Evolutionary conservation across 73 alveolate species (phyloP).

Genomic region (Paraurostyla sp.): DNA sequence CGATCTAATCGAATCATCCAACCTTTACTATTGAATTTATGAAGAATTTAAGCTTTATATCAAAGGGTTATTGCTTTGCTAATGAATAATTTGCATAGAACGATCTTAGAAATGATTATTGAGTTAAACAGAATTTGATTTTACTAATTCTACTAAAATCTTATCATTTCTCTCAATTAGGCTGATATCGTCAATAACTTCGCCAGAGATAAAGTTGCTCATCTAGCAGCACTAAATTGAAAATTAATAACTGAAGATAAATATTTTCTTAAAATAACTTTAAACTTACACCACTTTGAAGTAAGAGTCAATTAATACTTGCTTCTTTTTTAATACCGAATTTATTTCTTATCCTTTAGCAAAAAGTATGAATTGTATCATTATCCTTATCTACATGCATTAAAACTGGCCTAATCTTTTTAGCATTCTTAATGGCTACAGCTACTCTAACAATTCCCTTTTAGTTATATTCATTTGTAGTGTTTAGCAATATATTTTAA

Average conservation of each 20-base stretch:
- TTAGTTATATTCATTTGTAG: background rate
- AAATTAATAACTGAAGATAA: too few relatives aligned
- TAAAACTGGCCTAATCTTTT: constrained; percentile 15
- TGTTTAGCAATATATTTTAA: too few relatives aligned
- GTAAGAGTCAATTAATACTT: background rate
- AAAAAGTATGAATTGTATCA: background rate
- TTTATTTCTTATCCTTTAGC: background rate
- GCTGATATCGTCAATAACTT: background rate
- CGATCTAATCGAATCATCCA: too few relatives aligned
- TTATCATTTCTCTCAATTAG: constrained; percentile 17
- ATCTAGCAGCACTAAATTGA: too few relatives aligned
- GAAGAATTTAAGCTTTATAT: too few relatives aligned
- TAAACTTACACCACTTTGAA: constrained; percentile 27
- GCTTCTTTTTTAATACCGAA: constrained; percentile 34
- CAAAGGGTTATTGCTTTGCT: too few relatives aligned
- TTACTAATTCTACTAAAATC: background rate
- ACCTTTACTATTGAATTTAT: too few relatives aligned
- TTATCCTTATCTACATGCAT: constrained; percentile 22
- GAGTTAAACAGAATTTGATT: too few relatives aligned
- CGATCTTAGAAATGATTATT: too few relatives aligned
- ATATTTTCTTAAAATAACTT: background rate
- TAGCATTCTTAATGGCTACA: background rate
- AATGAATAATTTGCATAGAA: too few relatives aligned
- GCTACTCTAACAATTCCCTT: background rate
- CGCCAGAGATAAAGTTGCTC: too few relatives aligned